Base-by-base conservation (phyloP, 2,329 filamentous ascomycete species). In the Epichloe elymi region DNA sequence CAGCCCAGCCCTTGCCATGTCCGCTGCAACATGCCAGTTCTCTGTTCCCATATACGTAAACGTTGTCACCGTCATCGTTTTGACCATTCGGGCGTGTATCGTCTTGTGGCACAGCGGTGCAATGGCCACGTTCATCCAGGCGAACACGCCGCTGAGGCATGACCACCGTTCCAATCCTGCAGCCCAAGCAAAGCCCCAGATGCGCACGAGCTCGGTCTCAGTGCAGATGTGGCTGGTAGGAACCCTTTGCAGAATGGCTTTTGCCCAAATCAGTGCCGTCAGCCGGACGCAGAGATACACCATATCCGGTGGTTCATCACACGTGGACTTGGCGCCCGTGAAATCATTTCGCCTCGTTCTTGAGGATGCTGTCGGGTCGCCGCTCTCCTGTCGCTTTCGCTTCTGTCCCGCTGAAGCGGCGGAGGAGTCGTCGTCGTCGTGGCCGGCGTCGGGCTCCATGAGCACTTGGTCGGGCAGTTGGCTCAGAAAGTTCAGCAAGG, bases 141-240 rank as follows among this genome's bases (percentile, higher is more conserved):
- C 62, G 50, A 74, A 73, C 14, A 79, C 67, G 35, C 74, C 74
- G 14, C 74, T 62, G 23, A 73, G 63, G 2, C 64, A 59, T 52
- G 71, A 70, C 74, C 74, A 76, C 5, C 63, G 65, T 3, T 68
- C 60, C 36, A 76, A 61, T 2, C 71, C 67, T 4, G 74, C 68
- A 17, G 67, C 64, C 74, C 74, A 77, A 11, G 70, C 63, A 3
- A 67, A 67, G 14, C 62, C 63, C 74, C 74, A 79, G 5, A 78
- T 65, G 42, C 59, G 57, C 10, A 64, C 51, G 51, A 74, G 70
- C 42, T 74, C 70, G 8, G 58, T 54, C 3, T 63, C 53, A 3
- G 62, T 63, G 50, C 74, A 71, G 0, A 70, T 60, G 5, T 57
- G 52, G 49, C 68, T 68, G 14, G 75, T 71, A 0, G 74, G 70